phyloP scores from a whole-genome alignment of 768 basidiomycete genomes.

The Leccinellum albellum region DNA sequence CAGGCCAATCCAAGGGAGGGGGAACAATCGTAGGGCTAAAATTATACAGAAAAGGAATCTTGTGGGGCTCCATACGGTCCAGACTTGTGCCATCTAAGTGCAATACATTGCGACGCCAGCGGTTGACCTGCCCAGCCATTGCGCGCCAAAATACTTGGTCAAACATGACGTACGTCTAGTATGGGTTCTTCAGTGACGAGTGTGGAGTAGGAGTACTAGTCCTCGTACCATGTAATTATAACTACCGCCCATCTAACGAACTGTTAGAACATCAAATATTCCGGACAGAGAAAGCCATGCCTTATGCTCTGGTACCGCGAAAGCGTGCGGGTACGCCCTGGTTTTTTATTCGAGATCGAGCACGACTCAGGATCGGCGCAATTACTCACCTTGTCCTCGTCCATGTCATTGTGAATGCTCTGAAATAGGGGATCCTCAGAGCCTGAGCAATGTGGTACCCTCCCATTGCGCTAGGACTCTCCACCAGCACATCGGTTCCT shows the following conservation, averaged over 20 bases:
- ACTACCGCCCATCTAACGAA: conserved; percentile 79
- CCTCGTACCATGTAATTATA: conserved; percentile 93
- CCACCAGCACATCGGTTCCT: conserved; percentile 87
- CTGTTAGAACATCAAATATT: conserved; percentile 13
- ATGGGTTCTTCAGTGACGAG: conserved; percentile 1
- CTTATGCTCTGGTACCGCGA: conserved; percentile 95
- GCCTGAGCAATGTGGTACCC: conserved; percentile 97
- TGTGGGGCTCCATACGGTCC: conserved; percentile 96
- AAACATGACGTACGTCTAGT: conserved; percentile 90
- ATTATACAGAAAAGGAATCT: conserved; percentile 97
- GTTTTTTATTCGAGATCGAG: conserved; percentile 4
- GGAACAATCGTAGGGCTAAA: conserved; percentile 91
- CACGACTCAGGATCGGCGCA: neutral
- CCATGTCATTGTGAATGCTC: conserved; percentile 99
- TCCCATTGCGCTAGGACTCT: conserved; percentile 96
- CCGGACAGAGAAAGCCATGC: conserved; percentile 33
- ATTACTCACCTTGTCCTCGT: conserved; percentile 70
- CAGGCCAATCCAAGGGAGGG: conserved; percentile 95
- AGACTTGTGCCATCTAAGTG: conserved; percentile 77
- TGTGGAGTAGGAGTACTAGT: neutral
- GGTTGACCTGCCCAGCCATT: conserved; percentile 89
- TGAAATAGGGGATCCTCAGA: conserved; percentile 86
- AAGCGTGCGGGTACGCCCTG: conserved; percentile 95
- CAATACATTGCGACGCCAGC: conserved; percentile 80
- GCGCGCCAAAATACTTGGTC: conserved; percentile 98